These are phyloP conservation scores for Quambalaria eucalypti DNA, from an alignment of 1,284 basidiomycete genomes.

Conservation along the genomic window DNA sequence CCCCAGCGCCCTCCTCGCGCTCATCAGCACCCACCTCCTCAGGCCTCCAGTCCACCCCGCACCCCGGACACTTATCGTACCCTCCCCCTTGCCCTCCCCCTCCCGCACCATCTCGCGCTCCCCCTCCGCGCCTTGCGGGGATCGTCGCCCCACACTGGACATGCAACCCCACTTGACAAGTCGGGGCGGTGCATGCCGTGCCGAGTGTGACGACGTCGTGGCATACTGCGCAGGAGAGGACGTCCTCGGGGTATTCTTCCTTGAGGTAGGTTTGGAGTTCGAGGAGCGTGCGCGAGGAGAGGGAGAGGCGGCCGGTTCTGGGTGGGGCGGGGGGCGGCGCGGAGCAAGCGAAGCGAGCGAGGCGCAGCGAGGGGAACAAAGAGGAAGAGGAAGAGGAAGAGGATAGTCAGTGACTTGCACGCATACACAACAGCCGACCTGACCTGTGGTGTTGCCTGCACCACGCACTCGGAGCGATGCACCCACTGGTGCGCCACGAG, in stretches of 20 bases:
- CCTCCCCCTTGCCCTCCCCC: not conserved
- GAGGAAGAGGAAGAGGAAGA: constrained; percentile 6
- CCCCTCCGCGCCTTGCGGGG: not conserved
- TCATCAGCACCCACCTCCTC: not conserved
- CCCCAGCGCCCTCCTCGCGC: not conserved
- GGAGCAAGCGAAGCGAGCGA: not conserved
- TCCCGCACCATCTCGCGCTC: not conserved
- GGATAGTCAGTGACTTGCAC: not conserved
- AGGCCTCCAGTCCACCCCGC: no score
- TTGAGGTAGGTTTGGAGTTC: constrained; percentile 68
- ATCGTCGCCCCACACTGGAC: not conserved
- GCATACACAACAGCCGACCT: not conserved
- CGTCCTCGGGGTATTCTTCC: constrained; percentile 59
- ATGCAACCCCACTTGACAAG: not conserved
- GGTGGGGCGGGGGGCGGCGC: not conserved
- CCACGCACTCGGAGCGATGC: constrained; percentile 61
- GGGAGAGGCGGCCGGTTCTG: constrained; percentile 60
- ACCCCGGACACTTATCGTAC: no score
- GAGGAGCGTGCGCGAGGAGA: constrained; percentile 64
- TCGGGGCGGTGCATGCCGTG: not conserved
- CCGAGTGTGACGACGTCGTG: constrained; percentile 53
- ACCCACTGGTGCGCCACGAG: constrained; percentile 76
- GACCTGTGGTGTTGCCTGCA: not conserved
- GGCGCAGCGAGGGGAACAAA: no score
- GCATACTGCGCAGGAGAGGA: constrained; percentile 67